Conservation (phyloP, 495 filamentous ascomycete genomes). For the Lophiotrema nucula region DNA sequence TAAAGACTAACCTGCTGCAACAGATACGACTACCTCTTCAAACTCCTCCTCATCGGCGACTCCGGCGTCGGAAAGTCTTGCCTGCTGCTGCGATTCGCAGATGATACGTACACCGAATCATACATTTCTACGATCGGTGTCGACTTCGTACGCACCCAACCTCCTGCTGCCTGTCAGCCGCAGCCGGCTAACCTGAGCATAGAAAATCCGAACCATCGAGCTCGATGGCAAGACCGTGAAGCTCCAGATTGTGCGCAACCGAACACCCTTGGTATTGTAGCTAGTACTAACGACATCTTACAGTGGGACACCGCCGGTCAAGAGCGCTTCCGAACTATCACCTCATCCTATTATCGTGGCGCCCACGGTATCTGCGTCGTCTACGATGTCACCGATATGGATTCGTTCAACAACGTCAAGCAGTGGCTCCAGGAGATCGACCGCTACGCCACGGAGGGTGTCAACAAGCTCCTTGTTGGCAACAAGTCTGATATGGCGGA, state of each 20-base stretch:
- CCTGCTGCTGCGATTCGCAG: constrained; percentile 92
- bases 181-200: constrained; percentile 10
- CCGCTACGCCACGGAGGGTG: constrained; percentile 96
- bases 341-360: constrained; percentile 97
- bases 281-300: not conserved
- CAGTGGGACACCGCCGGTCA: constrained; percentile 99
- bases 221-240: constrained; percentile 99
- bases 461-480: constrained; percentile 97
- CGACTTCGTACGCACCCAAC: constrained; percentile 75
- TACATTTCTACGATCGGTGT: constrained; percentile 99
- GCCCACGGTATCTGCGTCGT: constrained; percentile 99
- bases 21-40: constrained; percentile 99
- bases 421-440: constrained; percentile 99
- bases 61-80: constrained; percentile 99
- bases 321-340: constrained; percentile 99
- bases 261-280: not conserved
- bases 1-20: not conserved
- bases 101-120: constrained; percentile 99
- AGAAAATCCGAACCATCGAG: constrained; percentile 99
- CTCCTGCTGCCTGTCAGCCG: not conserved
- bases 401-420: constrained; percentile 99
- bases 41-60: constrained; percentile 99
- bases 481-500: constrained; percentile 99
- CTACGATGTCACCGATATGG: constrained; percentile 99
- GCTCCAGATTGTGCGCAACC: constrained; percentile 92